Evolutionary conservation across 495 filamentous ascomycete species (phyloP), one percentile per base, ranked within the genome.

Genomic region (Xylaria telfairii): DNA sequence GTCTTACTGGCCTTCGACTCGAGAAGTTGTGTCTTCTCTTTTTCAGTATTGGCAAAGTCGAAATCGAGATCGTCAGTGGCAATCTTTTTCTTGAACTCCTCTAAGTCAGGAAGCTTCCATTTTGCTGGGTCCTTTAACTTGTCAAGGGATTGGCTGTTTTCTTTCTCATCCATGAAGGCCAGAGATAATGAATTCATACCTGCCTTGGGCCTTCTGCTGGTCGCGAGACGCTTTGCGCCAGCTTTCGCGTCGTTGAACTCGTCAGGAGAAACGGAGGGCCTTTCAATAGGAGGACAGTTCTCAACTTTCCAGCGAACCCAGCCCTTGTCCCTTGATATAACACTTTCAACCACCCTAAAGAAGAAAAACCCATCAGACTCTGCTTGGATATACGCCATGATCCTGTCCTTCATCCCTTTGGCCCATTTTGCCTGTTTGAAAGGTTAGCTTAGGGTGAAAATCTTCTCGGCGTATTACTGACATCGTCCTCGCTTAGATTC

Each of bases 231-330:
- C 67, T 81, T 83, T 6, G 90, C 91, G 61, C 87, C 81, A 32
- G 83, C 81, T 74, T 91, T 91, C 28, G 93, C 90, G 54, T 88
- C 85, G 62, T 87, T 76, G 76, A 92, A 92, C 37, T 92, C 87
- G 28, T 83, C 79, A 26, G 90, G 84, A 4, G 89, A 85, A 41
- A 97, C 79, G 7, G 92, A 83, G 19, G 91, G 87, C 49, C 88
- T 86, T 71, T 95, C 90, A 76, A 99, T 97, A 26, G 90, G 86
- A 37, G 93, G 94, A 79, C 96, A 98, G 62, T 88, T 91, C 80
- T 98, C 96, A 10, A 93, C 89, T 80, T 99, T 99, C 96, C 96
- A 99, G 59, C 92, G 91, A 51, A 95, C 94, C 96, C 96, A 99
- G 74, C 97, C 97, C 80, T 97, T 97, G 81, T 99, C 96, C 68